Conservation (phyloP, 2,329 filamentous ascomycete species). For the Alternaria panax region DNA sequence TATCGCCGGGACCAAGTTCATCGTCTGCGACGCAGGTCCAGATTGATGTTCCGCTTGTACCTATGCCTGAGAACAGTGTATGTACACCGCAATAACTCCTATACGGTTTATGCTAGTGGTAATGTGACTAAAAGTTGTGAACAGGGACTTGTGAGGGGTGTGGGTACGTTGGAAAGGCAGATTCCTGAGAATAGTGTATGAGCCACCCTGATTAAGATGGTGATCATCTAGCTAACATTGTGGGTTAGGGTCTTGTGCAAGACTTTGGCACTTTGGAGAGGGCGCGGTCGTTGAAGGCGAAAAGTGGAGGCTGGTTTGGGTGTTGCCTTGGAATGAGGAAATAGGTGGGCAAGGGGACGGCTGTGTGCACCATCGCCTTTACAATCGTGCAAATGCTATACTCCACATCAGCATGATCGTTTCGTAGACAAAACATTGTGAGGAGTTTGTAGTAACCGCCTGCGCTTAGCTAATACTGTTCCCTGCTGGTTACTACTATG, state of each 20-base stretch:
- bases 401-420: no score
- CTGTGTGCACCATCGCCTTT: no score
- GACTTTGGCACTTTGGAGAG: not conserved
- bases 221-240: not conserved
- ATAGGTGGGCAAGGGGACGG: not conserved
- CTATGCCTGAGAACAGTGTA: not conserved
- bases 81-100: not conserved
- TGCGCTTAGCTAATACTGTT: no score
- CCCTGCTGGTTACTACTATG: no score
- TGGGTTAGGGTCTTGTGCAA: not conserved
- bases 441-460: no score
- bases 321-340: not conserved
- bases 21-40: not conserved
- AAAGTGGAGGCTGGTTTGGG: not conserved
- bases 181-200: not conserved
- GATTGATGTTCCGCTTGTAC: not conserved
- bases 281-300: not conserved
- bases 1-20: not conserved
- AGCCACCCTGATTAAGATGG: not conserved
- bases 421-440: no score
- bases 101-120: no score
- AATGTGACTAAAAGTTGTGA: not conserved
- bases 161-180: not conserved
- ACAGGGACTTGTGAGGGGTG: not conserved
- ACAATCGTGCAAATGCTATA: no score